A percentile compares a stretch with the other conserved stretches of the same genome.
Conservation (phyloP, 495 filamentous ascomycete species). For the Annulohypoxylon maeteangense region DNA sequence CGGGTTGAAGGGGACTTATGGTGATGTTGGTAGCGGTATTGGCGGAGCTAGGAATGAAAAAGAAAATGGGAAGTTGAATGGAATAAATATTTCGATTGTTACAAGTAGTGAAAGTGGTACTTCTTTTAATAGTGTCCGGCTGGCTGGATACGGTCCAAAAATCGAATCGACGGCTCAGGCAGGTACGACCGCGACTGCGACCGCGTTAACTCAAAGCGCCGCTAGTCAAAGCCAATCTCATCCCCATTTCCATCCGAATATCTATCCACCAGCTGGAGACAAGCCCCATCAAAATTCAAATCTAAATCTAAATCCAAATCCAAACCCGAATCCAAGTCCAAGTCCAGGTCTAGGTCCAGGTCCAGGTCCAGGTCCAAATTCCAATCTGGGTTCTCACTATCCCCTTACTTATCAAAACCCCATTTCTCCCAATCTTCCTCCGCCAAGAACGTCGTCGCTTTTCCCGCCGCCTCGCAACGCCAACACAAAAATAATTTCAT, state of each 20-base stretch:
- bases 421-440: constrained; percentile 22
- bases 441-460: constrained; percentile 52
- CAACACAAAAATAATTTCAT: constrained; percentile 41
- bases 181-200: constrained; percentile 26
- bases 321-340: not conserved
- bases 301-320: not conserved
- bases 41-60: constrained; percentile 6
- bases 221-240: constrained; percentile 39
- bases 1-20: constrained; percentile 13
- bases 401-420: constrained; percentile 18
- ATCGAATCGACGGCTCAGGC: constrained; percentile 30
- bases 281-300: constrained; percentile 26
- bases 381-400: not conserved
- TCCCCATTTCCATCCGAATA: constrained; percentile 26
- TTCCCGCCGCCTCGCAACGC: constrained; percentile 47
- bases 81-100: constrained; percentile 1
- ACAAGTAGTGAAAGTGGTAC: constrained; percentile 4
- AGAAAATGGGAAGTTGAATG: constrained; percentile 1
- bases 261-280: constrained; percentile 12
- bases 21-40: constrained; percentile 7
- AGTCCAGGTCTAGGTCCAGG: constrained; percentile 19
- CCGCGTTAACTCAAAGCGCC: constrained; percentile 36
- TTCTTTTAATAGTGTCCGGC: constrained; percentile 18
- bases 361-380: not conserved
- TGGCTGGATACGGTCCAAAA: constrained; percentile 36